A percentile compares a stretch with the other conserved stretches of the same genome.
Conservation (phyloP, 2,329 filamentous ascomycete species). For the Stachybotrys chlorohalonatus region DNA sequence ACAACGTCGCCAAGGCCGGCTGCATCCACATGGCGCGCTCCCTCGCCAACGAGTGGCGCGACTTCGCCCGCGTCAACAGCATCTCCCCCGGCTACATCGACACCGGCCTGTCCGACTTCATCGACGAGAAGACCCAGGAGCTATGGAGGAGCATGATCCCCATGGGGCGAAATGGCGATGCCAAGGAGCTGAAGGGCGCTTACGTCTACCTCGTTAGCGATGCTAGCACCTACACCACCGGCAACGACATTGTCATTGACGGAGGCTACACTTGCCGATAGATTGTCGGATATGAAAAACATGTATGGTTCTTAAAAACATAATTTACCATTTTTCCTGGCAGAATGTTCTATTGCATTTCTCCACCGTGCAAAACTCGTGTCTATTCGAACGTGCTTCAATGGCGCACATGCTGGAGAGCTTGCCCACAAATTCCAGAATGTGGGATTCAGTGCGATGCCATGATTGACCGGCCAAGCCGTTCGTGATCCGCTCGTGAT, state of each 20-base stretch:
- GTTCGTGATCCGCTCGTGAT: too few relatives aligned
- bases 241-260: constrained; percentile 61
- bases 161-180: constrained; percentile 58
- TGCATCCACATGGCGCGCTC: constrained; percentile 36
- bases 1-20: constrained; percentile 56
- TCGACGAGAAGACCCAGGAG: constrained; percentile 57
- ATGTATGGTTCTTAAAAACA: not conserved
- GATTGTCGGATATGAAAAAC: constrained; percentile 1
- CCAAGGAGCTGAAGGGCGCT: constrained; percentile 67
- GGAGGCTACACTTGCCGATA: constrained; percentile 53
- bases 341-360: too few relatives aligned
- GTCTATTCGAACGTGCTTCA: too few relatives aligned
- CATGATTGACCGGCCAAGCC: too few relatives aligned
- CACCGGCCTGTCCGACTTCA: constrained; percentile 58
- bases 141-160: constrained; percentile 69
- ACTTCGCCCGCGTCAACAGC: constrained; percentile 56
- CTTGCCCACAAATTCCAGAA: too few relatives aligned
- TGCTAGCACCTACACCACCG: constrained; percentile 68
- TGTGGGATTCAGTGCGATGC: too few relatives aligned
- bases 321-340: not conserved
- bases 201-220: constrained; percentile 71
- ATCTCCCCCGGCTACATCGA: constrained; percentile 61
- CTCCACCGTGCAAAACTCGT: too few relatives aligned
- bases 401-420: too few relatives aligned
- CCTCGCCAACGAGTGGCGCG: constrained; percentile 58